Conservation (phyloP, 139 green algal species). For the Coelastrella sp. region DNA sequence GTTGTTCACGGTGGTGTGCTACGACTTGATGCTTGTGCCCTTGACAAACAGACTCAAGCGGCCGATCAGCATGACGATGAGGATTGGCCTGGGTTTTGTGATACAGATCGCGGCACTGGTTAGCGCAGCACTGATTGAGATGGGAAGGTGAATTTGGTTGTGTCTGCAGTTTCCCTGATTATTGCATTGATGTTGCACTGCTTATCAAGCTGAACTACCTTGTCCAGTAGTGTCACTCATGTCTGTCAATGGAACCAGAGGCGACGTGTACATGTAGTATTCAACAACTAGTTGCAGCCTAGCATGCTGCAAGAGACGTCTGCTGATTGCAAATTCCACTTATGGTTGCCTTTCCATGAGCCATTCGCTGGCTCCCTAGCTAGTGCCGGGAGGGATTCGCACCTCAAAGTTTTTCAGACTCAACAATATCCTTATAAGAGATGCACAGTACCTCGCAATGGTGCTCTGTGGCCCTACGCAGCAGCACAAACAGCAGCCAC, state of each 20-base stretch:
- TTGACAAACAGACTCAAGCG: slow-evolving; percentile 17
- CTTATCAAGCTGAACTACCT: not conserved
- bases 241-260: too few species aligned
- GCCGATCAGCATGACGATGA: slow-evolving; percentile 24
- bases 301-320: not conserved
- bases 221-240: not conserved
- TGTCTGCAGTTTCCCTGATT: too few species aligned
- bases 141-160: not conserved
- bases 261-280: not conserved
- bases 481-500: too few species aligned
- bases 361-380: too few species aligned
- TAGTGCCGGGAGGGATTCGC: too few species aligned
- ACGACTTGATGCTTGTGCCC: slow-evolving; percentile 48
- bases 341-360: too few species aligned
- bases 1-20: slow-evolving; percentile 49
- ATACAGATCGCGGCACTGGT: slow-evolving; percentile 15
- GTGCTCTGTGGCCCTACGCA: too few species aligned
- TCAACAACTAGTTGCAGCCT: not conserved
- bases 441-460: too few species aligned
- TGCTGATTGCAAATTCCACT: too few species aligned
- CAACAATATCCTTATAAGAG: too few species aligned
- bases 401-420: too few species aligned
- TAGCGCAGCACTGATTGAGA: slow-evolving; percentile 39
- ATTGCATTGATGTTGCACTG: not conserved
- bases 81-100: slow-evolving; percentile 15